Evolutionary conservation across 2,329 filamentous ascomycete species (phyloP).

Genomic region (Diaporthe vexans): DNA sequence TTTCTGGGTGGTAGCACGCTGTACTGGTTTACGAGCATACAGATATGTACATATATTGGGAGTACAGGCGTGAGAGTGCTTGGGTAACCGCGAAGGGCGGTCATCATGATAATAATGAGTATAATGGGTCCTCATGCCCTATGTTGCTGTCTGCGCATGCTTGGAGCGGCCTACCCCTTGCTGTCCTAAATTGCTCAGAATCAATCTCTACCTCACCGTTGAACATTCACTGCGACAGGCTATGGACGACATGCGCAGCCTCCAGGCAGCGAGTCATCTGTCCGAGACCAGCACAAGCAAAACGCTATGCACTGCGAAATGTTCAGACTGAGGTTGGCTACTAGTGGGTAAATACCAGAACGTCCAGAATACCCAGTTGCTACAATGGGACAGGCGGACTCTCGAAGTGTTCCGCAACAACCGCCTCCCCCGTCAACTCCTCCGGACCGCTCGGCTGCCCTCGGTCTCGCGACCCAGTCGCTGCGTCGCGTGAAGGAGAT

Average conservation of each 20-base stretch:
- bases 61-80: neutral
- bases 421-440: neutral
- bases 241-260: too few species aligned
- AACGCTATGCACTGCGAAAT: neutral
- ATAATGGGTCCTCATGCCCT: slow-evolving; percentile 2
- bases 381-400: too few species aligned
- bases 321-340: neutral
- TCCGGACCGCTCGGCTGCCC: slow-evolving; percentile 10
- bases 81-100: neutral
- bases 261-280: neutral
- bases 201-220: neutral
- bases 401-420: neutral
- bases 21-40: slow-evolving; percentile 24
- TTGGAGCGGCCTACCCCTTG: neutral
- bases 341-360: neutral
- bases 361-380: neutral
- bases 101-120: slow-evolving; percentile 23
- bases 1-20: slow-evolving; percentile 16
- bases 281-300: neutral
- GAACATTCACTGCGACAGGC: neutral
- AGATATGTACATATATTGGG: slow-evolving; percentile 25
- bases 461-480: neutral
- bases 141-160: neutral
- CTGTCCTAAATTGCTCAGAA: neutral
- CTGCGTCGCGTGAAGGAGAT: neutral